Percentiles rank a stretch among this genome's conserved stretches.
These are phyloP conservation scores for Carex myosuroides DNA, from an alignment of 176 grass and related monocot species.

Conservation along the genomic window DNA sequence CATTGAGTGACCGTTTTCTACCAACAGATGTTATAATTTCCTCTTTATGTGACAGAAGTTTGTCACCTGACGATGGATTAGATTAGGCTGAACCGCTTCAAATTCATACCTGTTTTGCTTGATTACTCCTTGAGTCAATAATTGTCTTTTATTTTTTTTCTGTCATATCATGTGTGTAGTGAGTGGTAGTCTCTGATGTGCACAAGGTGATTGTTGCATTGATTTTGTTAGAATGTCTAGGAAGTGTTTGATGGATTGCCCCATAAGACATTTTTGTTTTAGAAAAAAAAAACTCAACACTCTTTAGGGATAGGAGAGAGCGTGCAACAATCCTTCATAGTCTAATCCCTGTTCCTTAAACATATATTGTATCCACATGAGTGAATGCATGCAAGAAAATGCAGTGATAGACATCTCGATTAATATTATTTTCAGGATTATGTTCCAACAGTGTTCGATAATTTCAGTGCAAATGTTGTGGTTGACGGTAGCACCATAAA, in stretches of 20 bases:
- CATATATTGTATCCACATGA: not conserved
- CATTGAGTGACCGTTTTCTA: not conserved
- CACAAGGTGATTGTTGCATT: not conserved
- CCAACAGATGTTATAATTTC: no score
- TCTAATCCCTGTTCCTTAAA: not conserved
- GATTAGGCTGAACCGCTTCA: not conserved
- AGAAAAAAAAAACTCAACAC: not conserved
- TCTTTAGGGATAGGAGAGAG: not conserved
- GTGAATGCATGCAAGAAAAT: not conserved
- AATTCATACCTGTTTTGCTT: not conserved
- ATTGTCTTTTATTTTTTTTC: not conserved
- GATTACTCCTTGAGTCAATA: not conserved
- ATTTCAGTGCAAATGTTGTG: slow-evolving; percentile 58
- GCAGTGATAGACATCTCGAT: not conserved
- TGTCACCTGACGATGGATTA: not conserved
- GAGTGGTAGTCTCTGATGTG: not conserved
- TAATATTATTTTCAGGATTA: slow-evolving; percentile 40
- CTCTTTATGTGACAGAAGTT: no score
- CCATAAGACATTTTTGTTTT: not conserved
- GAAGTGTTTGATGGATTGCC: not conserved
- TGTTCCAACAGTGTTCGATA: slow-evolving; percentile 55
- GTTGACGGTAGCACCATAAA: slow-evolving; percentile 55
- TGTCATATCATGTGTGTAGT: not conserved
- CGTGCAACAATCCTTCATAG: not conserved
- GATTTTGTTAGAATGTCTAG: not conserved